Percentiles rank a stretch among this genome's conserved stretches.
These are phyloP conservation scores for Citeromyces hawaiiensis DNA, from an alignment of 1,139 yeast species.

Conservation along the genomic window DNA sequence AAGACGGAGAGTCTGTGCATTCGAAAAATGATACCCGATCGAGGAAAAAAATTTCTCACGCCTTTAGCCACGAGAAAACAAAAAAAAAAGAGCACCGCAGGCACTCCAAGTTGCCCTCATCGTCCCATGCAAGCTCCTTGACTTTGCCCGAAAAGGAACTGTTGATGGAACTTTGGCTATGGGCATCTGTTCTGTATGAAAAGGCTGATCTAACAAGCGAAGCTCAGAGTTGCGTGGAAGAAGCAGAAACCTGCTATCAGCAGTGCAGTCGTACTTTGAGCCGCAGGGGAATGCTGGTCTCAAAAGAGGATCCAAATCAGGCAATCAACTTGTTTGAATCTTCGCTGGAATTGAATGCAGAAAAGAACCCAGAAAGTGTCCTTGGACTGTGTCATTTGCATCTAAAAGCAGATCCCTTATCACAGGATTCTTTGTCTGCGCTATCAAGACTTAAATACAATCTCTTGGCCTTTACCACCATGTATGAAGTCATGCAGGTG, in stretches of 20 bases:
- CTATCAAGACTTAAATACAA: conserved; percentile 48
- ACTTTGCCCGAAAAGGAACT: conserved; percentile 10
- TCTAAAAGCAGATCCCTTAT: conserved; percentile 24
- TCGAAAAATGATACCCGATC: background rate
- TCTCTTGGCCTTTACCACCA: conserved; percentile 44
- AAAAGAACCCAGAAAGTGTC: conserved; percentile 41
- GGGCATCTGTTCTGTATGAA: conserved; percentile 56
- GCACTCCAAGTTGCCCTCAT: background rate
- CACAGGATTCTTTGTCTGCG: conserved; percentile 50
- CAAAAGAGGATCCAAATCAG: conserved; percentile 21
- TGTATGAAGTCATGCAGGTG: conserved; percentile 36
- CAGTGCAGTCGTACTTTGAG: conserved; percentile 42
- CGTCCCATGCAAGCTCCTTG: conserved; percentile 5
- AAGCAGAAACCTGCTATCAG: conserved; percentile 43
- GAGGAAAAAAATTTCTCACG: background rate
- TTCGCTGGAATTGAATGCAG: conserved; percentile 37
- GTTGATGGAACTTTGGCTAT: conserved; percentile 60
- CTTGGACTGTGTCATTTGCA: conserved; percentile 54
- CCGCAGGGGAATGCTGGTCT: conserved; percentile 37
- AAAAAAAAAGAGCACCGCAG: background rate
- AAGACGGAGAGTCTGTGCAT: conserved; percentile 2
- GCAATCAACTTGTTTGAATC: conserved; percentile 60
- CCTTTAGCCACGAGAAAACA: background rate
- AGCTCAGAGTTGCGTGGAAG: conserved; percentile 60
- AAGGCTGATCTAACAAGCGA: conserved; percentile 43